phyloP scores from a whole-genome alignment of 2,329 filamentous ascomycete species.

The Zymoseptoria brevis region DNA sequence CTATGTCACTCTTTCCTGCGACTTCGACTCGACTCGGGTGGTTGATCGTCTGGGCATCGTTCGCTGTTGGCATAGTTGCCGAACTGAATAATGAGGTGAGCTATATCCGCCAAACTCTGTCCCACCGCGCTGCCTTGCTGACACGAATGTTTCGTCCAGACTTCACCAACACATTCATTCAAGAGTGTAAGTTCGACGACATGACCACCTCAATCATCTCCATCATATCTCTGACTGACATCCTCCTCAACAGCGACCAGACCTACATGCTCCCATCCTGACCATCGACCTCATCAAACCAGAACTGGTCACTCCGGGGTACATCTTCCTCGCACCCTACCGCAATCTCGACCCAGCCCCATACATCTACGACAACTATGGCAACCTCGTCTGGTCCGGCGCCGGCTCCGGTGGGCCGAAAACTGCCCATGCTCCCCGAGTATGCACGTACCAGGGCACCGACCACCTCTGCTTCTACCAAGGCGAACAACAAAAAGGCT shows the following conservation, averaged over 20 bases:
- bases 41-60: background rate
- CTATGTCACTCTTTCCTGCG: background rate
- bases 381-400: constrained; percentile 45
- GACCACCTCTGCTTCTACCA: constrained; percentile 48
- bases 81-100: background rate
- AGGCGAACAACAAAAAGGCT: constrained; percentile 45
- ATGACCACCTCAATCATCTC: constrained; percentile 3
- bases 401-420: constrained; percentile 43
- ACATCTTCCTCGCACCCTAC: constrained; percentile 46
- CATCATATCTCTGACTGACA: background rate
- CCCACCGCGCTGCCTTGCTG: background rate
- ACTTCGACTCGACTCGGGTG: background rate
- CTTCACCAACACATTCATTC: constrained; percentile 31
- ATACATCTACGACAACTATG: constrained; percentile 46
- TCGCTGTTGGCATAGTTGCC: background rate
- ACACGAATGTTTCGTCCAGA: constrained; percentile 7
- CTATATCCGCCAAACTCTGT: no score
- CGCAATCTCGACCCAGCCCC: constrained; percentile 42
- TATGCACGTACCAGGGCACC: constrained; percentile 41
- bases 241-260: constrained; percentile 27
- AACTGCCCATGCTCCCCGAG: constrained; percentile 42
- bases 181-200: constrained; percentile 24
- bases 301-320: constrained; percentile 37
- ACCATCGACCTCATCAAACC: constrained; percentile 27
- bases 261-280: constrained; percentile 33